Percentiles rank a stretch among this genome's conserved stretches.
Conservation (phyloP, 441 rosid genomes). For the Gossypium armourianum region DNA sequence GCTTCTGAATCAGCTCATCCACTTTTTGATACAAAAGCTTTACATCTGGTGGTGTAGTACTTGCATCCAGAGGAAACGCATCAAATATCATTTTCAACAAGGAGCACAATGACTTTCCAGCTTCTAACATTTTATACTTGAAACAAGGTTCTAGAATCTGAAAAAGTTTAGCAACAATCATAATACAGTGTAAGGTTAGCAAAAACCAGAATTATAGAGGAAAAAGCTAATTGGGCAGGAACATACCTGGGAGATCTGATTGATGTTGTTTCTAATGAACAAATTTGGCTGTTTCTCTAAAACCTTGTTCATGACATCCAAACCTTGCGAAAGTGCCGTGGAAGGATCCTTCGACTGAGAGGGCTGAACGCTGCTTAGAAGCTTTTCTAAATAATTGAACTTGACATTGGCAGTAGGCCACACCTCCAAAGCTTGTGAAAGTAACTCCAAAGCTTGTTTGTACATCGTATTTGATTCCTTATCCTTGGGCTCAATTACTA, state of each 20-base stretch:
- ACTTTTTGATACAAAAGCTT: conserved; percentile 72
- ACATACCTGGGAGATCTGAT: conserved; percentile 79
- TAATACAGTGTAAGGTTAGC: conserved; percentile 26
- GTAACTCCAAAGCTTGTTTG: conserved; percentile 80
- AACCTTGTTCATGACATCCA: conserved; percentile 96
- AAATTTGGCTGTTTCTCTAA: conserved; percentile 93
- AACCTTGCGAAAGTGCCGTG: conserved; percentile 83
- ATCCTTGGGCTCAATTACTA: conserved; percentile 96
- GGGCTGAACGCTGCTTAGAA: conserved; percentile 73
- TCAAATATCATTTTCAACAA: conserved; percentile 83
- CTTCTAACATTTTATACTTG: conserved; percentile 81
- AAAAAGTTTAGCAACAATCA: conserved; percentile 16
- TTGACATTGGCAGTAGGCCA: conserved; percentile 97
- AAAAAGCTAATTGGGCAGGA: conserved; percentile 16
- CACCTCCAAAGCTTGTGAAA: conserved; percentile 91
- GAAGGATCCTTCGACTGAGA: conserved; percentile 93
- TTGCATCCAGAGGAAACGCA: conserved; percentile 72
- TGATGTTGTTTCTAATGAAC: conserved; percentile 78
- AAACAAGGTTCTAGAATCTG: conserved; percentile 95
- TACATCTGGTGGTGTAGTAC: conserved; percentile 57
- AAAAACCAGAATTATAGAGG: conserved; percentile 13
- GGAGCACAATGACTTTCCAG: conserved; percentile 87
- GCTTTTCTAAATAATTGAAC: conserved; percentile 77
- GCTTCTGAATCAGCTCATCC: conserved; percentile 78
- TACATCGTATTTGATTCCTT: conserved; percentile 86